phyloP scores from a whole-genome alignment of 73 alveolate genomes.

The Effrenium voratum region DNA sequence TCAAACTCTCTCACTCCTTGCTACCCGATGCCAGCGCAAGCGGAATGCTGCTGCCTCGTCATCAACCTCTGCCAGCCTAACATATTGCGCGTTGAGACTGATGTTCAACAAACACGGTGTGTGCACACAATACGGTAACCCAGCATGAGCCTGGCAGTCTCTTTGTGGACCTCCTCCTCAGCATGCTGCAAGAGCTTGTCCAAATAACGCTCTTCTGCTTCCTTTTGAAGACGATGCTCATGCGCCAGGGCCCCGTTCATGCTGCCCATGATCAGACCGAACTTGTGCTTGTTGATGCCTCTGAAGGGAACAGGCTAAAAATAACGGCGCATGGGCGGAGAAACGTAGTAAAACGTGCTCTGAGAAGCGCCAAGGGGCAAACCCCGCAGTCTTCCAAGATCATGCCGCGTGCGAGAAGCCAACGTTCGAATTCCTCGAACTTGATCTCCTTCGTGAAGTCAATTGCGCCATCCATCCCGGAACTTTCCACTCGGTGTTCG shows the following conservation, averaged over 20 bases:
- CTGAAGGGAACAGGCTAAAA: too few relatives aligned
- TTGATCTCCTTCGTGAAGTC: conserved; percentile 29
- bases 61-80: too few relatives aligned
- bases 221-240: neutral
- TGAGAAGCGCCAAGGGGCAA: neutral
- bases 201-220: conserved; percentile 23
- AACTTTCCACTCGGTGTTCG: conserved; percentile 16
- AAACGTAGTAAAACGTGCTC: too few relatives aligned
- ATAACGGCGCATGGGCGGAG: neutral
- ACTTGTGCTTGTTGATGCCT: conserved; percentile 65
- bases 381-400: conserved; percentile 33
- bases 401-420: neutral
- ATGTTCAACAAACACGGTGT: too few relatives aligned
- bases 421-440: conserved; percentile 29
- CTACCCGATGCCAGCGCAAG: too few relatives aligned
- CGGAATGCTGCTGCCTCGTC: too few relatives aligned
- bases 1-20: too few relatives aligned
- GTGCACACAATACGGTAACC: too few relatives aligned
- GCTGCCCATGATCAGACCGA: conserved; percentile 63
- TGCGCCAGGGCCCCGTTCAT: conserved; percentile 42
- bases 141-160: neutral
- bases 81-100: too few relatives aligned
- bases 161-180: conserved; percentile 19
- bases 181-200: conserved; percentile 35
- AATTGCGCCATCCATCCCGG: conserved; percentile 6